Evolutionary conservation across 2,329 filamentous ascomycete species (phyloP), one percentile per base, ranked within the genome.

Genomic region (Tolypocladium cylindrosporum): DNA sequence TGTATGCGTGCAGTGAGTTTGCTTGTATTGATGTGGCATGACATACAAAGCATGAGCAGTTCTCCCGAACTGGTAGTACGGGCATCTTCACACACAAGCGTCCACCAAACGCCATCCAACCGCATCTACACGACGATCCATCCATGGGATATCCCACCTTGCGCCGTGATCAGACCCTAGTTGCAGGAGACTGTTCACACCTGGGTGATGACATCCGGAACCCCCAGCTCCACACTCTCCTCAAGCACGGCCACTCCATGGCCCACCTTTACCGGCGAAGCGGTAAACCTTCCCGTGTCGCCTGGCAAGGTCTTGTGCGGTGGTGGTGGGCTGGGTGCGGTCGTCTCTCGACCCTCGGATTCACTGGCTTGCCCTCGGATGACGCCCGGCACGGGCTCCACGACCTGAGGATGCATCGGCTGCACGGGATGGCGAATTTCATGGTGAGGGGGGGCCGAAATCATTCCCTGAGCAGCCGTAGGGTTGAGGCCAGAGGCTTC

Each of bases 161-260:
- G 45, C 21, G n/a, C 7, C 45, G 41, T 52, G 14, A 52, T 21
- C 13, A 31, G 34, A 31, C 13, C 7, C n/a, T 37, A n/a, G 24
- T 31, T 14, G 37, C n/a, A 14, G 11, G 37, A 40, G 41, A 14
- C 11, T 14, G n/a, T 42, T 48, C 48, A 71, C 19, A 61, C 60
- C 41, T 70, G 64, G 27, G 72, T 75, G 43, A 79, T 66, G 24
- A 79, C 61, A 64, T 81, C 78, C 3, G 77, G 70, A 37, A 75
- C 66, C 21, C 77, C 75, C 39, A 74, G 69, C 60, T 77, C 76
- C 19, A 82, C 75, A 50, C 77, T 79, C 65, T 84, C 82, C 64
- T 86, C 82, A 3, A 78, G 77, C 34, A 86, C 66, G 1, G 81
- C 81, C 5, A 85, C 72, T 2, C 82, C 82, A 19, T 77, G 74